Base-by-base conservation (phyloP, 495 filamentous ascomycete species). In the Sordaria brevicollis region DNA sequence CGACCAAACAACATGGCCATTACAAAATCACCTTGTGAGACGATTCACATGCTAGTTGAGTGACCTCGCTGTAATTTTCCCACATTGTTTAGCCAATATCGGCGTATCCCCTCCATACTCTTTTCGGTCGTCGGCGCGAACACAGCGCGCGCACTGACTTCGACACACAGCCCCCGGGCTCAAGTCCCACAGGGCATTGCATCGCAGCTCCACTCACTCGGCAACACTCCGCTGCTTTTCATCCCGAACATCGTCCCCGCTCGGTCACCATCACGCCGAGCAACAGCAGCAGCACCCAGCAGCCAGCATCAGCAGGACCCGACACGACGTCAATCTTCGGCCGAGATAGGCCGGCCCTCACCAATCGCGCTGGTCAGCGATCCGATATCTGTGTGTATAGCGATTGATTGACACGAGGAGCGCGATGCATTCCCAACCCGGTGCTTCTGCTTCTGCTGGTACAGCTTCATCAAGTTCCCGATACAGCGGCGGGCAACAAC, bases 351-450 rank as follows among this genome's bases (percentile, higher is more conserved):
- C 49, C 49, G 13, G 49, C 49, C 49, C 5, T 17, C 43, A 4
- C 10, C 43, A 54, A 13, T 54, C 43, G 43, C 49, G 11, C 35
- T 36, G n/a, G n/a, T n/a, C n/a, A n/a, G n/a, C n/a, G n/a, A n/a
- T n/a, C n/a, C n/a, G n/a, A n/a, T n/a, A n/a, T n/a, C n/a, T n/a
- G n/a, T n/a, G n/a, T n/a, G n/a, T n/a, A n/a, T n/a, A n/a, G n/a
- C n/a, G n/a, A n/a, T n/a, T n/a, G n/a, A n/a, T n/a, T n/a, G n/a
- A n/a, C n/a, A 8, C 49, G 11, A 57, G 49, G 1, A 10, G 35
- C 49, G 49, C 49, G 68, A 79, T 79, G 77, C 77, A 76, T 69
- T 65, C 74, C 29, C 76, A 77, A 36, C 34, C 73, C 25, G 34
- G 74, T 43, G 49, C 49, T 57, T 19, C 49, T 62, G 37, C 13